Base-by-base conservation (phyloP, 2,329 filamentous ascomycete genomes). In the Cadophora sp. region DNA sequence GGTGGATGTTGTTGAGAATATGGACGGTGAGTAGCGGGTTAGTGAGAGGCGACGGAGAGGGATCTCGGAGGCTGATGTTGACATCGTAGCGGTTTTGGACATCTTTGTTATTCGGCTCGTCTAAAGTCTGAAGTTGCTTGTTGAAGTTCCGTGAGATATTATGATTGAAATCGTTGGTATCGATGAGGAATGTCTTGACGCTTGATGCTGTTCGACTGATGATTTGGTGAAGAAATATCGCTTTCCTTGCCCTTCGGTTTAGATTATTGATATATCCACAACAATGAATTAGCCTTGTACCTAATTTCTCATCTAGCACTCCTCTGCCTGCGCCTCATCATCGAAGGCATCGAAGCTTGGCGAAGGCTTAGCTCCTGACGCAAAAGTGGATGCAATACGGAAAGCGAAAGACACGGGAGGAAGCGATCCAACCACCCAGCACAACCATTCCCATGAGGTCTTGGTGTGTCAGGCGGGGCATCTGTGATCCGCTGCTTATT, bases 351-450 rank as follows among this genome's bases (percentile, higher is more conserved):
- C 33, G 33, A 58, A 30, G 24, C 50, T 66, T 64, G 30, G 51
- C 55, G 56, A 30, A 58, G 48, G 47, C 20, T 56, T 39, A 43
- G 43, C 36, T 24, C 39, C 16, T 53, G 20, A 55, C 53, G 48
- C 14, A 60, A 67, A 66, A 43, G 59, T 59, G 63, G 56, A 39
- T 18, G 51, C 18, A 58, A 67, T 64, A 67, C 67, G 65, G 64
- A 69, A 64, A 33, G 33, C 67, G 56, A 59, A 59, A 63, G 67
- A 39, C 50, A 60, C 59, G 62, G 41, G 3, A 22, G 9, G 22
- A 65, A 67, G 65, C 62, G 62, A 67, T 39, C 67, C 51, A 69
- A 62, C 66, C 20, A 36, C n/a, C n/a, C 14, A 20, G 30, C 36
- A 7, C 20, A 8, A 13, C n/a, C 16, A n/a, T 24, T 4, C 11